Base-by-base conservation (phyloP, 345 rosid genomes). In the Acer negundo region DNA sequence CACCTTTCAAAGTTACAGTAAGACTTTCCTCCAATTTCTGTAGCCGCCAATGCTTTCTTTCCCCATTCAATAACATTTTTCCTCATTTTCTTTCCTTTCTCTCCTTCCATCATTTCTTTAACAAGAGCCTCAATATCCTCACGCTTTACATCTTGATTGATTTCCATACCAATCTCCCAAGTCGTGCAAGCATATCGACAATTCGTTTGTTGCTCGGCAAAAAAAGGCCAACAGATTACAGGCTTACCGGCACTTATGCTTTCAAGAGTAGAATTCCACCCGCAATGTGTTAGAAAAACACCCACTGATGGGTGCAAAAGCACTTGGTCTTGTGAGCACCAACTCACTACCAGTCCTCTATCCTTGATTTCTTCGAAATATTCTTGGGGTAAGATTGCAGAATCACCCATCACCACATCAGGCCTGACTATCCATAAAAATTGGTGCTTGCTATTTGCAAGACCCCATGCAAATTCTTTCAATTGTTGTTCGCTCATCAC, bases 231-330 rank as follows among this genome's bases (percentile, higher is more conserved):
- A 19, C 86, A 83, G 0, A 80, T 73, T 3, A 83, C 28, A 6
- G 81, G 80, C 9, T 70, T 75, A 2, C 83, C 82, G 9, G 16
- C 71, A 9, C 69, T 10, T n/a, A 79, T 4, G 5, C 77, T 42
- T 70, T 80, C 84, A 10, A 80, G 0, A 0, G 28, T 67, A 11
- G 86, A 84, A 75, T 80, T 84, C 84, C 84, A 84, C n/a, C 84
- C 84, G 6, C 84, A 28, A 15, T 79, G 85, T 0, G 80, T 78
- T 8, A 79, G 55, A 38, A 79, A 79, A 66, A 75, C 75, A 2
- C 79, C 75, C 2, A 79, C 63, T 0, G 84, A 69, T 4, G 75
- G 82, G 38, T 84, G 87, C 11, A 68, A 67, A 0, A 84, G 51
- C 22, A 84, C 82, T 35, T 78, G 44, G 1, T 73, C 69, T 61